These are phyloP conservation scores for Triticum urartu DNA, from an alignment of 176 grass and related monocot species.

Conservation along the genomic window DNA sequence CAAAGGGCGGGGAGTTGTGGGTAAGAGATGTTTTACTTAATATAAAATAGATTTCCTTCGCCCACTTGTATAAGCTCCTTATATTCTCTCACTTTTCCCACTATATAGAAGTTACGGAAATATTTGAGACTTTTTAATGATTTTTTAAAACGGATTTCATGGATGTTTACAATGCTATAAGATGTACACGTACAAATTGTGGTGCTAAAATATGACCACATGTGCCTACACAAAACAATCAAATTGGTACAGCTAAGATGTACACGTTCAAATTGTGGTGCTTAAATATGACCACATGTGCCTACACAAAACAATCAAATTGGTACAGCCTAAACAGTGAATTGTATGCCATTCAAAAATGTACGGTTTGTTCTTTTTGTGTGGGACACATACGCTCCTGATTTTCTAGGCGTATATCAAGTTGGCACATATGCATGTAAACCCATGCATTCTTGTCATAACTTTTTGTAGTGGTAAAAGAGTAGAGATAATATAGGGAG, in stretches of 20 bases:
- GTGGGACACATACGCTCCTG: not conserved
- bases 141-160: not conserved
- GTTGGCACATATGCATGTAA: no score
- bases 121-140: not conserved
- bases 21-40: constrained; percentile 46
- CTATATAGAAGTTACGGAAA: not conserved
- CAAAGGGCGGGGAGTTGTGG: constrained; percentile 91
- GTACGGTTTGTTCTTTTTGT: not conserved
- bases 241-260: not conserved
- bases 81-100: not conserved
- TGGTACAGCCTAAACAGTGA: not conserved
- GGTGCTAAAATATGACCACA: not conserved
- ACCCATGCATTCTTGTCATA: not conserved
- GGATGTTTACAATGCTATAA: not conserved
- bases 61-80: not conserved
- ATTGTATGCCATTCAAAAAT: not conserved
- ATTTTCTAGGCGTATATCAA: not conserved
- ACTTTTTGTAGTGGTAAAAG: not conserved
- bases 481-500: not conserved
- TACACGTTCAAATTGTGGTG: not conserved
- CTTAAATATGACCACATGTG: not conserved
- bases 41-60: not conserved
- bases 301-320: not conserved
- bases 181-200: not conserved
- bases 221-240: not conserved